A percentile compares a stretch with the other conserved stretches of the same genome.
These are phyloP conservation scores for Salvia rosmarinus DNA, from an alignment of 257 asterid genomes.

Conservation along the genomic window DNA sequence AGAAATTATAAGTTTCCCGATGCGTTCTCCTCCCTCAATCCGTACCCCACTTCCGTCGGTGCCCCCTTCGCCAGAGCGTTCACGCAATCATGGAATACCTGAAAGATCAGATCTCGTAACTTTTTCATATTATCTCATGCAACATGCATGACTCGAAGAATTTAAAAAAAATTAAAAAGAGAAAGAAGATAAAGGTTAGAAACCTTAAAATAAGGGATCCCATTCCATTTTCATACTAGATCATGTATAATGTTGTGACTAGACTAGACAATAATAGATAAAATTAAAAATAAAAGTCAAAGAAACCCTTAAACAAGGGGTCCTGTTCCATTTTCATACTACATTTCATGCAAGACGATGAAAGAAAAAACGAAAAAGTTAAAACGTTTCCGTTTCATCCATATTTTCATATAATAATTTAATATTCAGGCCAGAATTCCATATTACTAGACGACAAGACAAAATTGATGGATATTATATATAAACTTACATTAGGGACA, in stretches of 20 bases:
- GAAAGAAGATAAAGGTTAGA: too few relatives aligned
- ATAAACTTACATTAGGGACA: slow-evolving; percentile 55
- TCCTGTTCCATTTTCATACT: too few relatives aligned
- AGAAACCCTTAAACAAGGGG: not conserved
- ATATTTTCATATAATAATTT: too few relatives aligned
- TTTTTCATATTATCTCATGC: not conserved
- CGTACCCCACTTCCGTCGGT: slow-evolving; percentile 44
- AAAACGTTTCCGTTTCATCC: too few relatives aligned
- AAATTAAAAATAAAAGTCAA: not conserved
- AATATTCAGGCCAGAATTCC: too few relatives aligned
- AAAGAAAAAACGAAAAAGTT: too few relatives aligned
- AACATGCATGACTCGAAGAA: too few relatives aligned
- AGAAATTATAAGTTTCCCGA: slow-evolving; percentile 46
- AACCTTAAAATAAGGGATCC: not conserved
- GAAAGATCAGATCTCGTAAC: not conserved
- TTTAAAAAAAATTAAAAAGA: too few relatives aligned
- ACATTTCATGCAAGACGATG: too few relatives aligned
- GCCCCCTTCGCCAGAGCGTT: slow-evolving; percentile 42
- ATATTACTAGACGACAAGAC: too few relatives aligned
- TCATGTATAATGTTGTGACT: not conserved
- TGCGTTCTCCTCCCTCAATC: slow-evolving; percentile 18
- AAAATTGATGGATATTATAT: too few relatives aligned
- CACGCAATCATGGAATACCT: slow-evolving; percentile 69
- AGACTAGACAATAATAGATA: not conserved
- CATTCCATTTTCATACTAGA: not conserved